Conservation (phyloP, 75 land plant species). For the Picea sitchensis region DNA sequence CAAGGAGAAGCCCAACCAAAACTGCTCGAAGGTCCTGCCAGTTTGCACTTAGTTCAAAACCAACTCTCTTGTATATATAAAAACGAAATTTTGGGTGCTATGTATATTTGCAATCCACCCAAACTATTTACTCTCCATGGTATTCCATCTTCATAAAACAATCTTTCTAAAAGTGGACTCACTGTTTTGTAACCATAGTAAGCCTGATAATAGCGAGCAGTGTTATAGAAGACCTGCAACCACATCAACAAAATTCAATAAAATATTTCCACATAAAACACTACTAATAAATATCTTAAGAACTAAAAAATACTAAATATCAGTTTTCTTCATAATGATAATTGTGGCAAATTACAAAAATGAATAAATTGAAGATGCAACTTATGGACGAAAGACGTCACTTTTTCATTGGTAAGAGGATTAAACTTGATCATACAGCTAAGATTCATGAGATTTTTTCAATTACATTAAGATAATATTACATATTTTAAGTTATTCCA, state of each 20-base stretch:
- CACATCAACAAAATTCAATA: neutral
- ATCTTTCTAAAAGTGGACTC: slow-evolving; percentile 18
- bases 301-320: neutral
- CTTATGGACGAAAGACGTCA: neutral
- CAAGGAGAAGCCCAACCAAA: slow-evolving; percentile 72
- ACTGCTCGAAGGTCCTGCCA: slow-evolving; percentile 89
- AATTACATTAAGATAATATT: neutral
- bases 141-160: neutral
- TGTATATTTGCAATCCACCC: neutral
- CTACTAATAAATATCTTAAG: neutral
- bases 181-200: slow-evolving; percentile 99
- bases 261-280: neutral
- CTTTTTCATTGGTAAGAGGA: neutral
- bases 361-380: neutral
- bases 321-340: neutral
- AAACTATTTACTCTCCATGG: neutral
- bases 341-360: neutral
- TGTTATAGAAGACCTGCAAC: slow-evolving; percentile 84
- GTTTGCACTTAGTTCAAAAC: neutral
- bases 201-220: slow-evolving; percentile 94
- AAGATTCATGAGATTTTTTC: neutral
- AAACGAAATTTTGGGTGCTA: neutral
- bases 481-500: neutral
- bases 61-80: slow-evolving; percentile 5
- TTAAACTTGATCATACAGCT: slow-evolving; percentile 1